These are phyloP conservation scores for Tirmania nivea DNA, from an alignment of 495 filamentous ascomycete genomes.

Conservation along the genomic window DNA sequence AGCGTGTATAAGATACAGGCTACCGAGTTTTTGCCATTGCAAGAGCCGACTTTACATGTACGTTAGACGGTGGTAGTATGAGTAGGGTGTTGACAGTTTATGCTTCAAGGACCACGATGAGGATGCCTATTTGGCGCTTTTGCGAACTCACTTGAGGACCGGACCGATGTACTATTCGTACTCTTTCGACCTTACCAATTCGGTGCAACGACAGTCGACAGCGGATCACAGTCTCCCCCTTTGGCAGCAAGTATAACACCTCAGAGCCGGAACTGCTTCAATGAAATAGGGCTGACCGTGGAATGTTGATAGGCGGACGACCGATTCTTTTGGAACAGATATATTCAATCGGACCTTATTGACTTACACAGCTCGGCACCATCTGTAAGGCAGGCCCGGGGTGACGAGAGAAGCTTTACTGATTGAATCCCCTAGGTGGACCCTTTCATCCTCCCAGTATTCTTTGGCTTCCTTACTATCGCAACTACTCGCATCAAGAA, in stretches of 20 bases:
- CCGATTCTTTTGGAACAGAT: slow-evolving; percentile 95
- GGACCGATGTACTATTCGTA: slow-evolving; percentile 97
- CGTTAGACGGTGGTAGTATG: slow-evolving; percentile 1
- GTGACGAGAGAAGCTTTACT: slow-evolving; percentile 27
- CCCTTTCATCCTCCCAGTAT: slow-evolving; percentile 82
- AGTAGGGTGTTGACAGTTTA: background rate
- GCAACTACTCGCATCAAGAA: slow-evolving; percentile 56
- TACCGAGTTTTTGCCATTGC: slow-evolving; percentile 84
- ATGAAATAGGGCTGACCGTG: background rate
- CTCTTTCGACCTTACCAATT: slow-evolving; percentile 82
- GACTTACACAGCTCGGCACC: slow-evolving; percentile 41
- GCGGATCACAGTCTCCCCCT: slow-evolving; percentile 44
- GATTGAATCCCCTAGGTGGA: slow-evolving; percentile 54
- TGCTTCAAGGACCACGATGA: slow-evolving; percentile 54
- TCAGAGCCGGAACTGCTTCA: background rate
- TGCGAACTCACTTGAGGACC: slow-evolving; percentile 54
- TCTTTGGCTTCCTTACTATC: slow-evolving; percentile 87
- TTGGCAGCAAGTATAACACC: slow-evolving; percentile 41
- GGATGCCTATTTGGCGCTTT: slow-evolving; percentile 62
- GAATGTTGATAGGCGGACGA: slow-evolving; percentile 45
- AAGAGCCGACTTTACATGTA: slow-evolving; percentile 61
- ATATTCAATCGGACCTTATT: slow-evolving; percentile 77
- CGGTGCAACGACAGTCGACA: slow-evolving; percentile 74
- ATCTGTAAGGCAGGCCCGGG: slow-evolving; percentile 17
- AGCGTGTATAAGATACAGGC: slow-evolving; percentile 79